Base-by-base conservation (phyloP, 2,329 filamentous ascomycete species). In the Chaetomiaceae sp. region DNA sequence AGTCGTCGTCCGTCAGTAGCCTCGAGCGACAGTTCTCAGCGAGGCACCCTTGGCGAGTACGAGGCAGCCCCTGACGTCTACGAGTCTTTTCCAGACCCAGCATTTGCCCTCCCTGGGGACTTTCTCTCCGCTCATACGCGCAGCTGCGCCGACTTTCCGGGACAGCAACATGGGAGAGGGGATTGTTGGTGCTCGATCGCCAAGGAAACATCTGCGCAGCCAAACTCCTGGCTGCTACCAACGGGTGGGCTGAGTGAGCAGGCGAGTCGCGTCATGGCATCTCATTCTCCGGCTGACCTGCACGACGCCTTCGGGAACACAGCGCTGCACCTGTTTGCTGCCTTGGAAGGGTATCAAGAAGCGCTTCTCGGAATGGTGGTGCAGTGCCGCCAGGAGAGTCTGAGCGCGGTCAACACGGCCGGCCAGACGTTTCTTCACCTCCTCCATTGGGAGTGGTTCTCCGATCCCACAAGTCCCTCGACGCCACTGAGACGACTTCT, bases 391-490 rank as follows among this genome's bases (percentile, higher is more conserved):
- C 47, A 58, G 3, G 52, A 27, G 2, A 33, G 7, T 3, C n/a
- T 63, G 14, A 45, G 49, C 4, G 58, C 60, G 3, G 50, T 68
- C 20, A 76, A 76, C 53, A 68, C 63, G 6, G 70, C 66, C 1
- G 67, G 67, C 2, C 73, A 76, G 58, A 75, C 71, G 0, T 74
- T 76, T 27, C 58, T 78, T 20, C 70, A 76, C 38, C 61, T 73
- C 1, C 55, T 75, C 10, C 57, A 62, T 6, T 55, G 52, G 1
- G 48, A 49, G 2, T 70, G 68, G 64, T 58, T 74, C 22, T 12
- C 39, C 0, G 50, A 58, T 20, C 12, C 63, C 6, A 36, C 55
- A 2, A 45, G 52, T 36, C 48, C 53, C 3, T 56, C 56, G 7
- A 47, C 56, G 3, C 58, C 58, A 2, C 48, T 65, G 22, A 53